Conservation (phyloP, 768 basidiomycete genomes). For the Pisolithus sp. region DNA sequence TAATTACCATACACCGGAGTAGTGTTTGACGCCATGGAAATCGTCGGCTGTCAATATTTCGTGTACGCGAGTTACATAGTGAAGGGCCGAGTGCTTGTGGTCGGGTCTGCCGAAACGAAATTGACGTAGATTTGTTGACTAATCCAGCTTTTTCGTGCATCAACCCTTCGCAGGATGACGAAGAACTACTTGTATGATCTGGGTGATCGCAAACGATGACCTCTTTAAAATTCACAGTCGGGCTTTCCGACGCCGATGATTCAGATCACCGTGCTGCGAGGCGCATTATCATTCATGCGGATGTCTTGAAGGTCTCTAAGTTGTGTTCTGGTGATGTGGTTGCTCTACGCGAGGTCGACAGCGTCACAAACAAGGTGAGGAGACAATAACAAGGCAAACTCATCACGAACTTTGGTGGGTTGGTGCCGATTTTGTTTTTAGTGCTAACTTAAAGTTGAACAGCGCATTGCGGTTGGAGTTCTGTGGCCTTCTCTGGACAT, state of each 20-base stretch:
- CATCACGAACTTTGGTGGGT: constrained; percentile 1
- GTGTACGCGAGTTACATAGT: too few species aligned
- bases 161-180: too few species aligned
- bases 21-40: constrained; percentile 6
- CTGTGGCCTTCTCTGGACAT: constrained; percentile 72
- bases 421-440: constrained; percentile 5
- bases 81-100: too few species aligned
- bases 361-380: constrained; percentile 30
- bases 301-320: constrained; percentile 53
- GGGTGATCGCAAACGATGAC: constrained; percentile 1
- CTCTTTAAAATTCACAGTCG: constrained; percentile 37
- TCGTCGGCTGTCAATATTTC: too few species aligned
- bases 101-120: background rate
- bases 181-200: background rate
- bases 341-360: constrained; percentile 41
- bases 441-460: constrained; percentile 13
- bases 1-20: constrained; percentile 66
- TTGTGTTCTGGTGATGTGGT: constrained; percentile 66
- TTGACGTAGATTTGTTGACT: background rate
- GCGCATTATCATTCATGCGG: constrained; percentile 59
- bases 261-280: constrained; percentile 46
- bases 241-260: constrained; percentile 29
- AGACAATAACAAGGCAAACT: constrained; percentile 7
- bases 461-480: constrained; percentile 64
- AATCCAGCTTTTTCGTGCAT: background rate